A percentile compares a stretch with the other conserved stretches of the same genome.
Conservation (phyloP, 1,284 basidiomycete species). For the Cutaneotrichosporon dermatis region DNA sequence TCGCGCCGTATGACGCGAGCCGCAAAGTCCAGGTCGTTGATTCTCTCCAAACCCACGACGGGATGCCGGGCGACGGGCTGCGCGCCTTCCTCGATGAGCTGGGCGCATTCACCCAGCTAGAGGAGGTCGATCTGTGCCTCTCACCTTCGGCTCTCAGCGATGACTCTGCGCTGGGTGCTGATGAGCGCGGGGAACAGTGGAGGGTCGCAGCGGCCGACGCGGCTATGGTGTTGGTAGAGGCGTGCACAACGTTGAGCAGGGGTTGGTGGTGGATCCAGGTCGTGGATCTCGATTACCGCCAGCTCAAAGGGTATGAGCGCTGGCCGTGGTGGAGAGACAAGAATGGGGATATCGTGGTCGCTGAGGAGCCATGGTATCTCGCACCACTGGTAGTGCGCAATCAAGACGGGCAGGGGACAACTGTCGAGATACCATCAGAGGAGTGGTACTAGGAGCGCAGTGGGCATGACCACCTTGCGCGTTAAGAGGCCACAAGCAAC, state of each 20-base stretch:
- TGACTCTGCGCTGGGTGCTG: background rate
- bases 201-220: background rate
- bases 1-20: conserved; percentile 8
- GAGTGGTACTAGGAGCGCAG: background rate
- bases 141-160: background rate
- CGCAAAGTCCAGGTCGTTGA: conserved; percentile 8
- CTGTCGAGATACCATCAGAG: background rate
- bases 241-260: background rate
- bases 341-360: background rate
- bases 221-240: background rate
- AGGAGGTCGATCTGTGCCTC: conserved; percentile 7
- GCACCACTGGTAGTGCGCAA: conserved; percentile 11
- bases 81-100: background rate
- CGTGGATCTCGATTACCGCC: conserved; percentile 9
- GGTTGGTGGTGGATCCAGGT: conserved; percentile 15
- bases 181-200: background rate
- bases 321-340: conserved; percentile 1
- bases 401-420: conserved; percentile 8
- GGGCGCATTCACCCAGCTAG: background rate
- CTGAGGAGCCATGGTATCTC: background rate
- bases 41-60: background rate
- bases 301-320: conserved; percentile 10
- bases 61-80: background rate
- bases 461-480: no score
- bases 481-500: no score